Percentiles rank a stretch among this genome's conserved stretches.
Evolutionary conservation across 2,329 filamentous ascomycete genomes (phyloP).

Genomic region (Endocalyx cinctus): DNA sequence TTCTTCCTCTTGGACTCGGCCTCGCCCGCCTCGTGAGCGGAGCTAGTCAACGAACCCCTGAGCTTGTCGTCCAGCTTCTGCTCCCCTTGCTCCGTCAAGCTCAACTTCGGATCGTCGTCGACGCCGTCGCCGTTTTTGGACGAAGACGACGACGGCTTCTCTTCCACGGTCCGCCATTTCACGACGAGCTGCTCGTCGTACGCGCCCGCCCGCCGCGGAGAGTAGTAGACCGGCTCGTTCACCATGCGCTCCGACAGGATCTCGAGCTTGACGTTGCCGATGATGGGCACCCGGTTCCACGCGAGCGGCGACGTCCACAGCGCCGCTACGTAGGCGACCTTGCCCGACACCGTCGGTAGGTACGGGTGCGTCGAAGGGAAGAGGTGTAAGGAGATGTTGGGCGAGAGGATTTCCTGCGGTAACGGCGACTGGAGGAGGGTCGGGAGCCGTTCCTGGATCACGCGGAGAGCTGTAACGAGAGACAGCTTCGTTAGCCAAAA

Average conservation of each 20-base stretch:
- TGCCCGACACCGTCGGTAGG: constrained; percentile 86
- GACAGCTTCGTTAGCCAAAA: too few species aligned
- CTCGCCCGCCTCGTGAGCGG: constrained; percentile 51
- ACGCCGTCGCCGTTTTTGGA: constrained; percentile 31
- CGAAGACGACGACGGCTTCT: constrained; percentile 36
- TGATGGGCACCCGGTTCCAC: constrained; percentile 87
- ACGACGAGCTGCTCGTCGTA: constrained; percentile 80
- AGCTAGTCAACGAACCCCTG: constrained; percentile 30
- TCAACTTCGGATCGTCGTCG: too few species aligned
- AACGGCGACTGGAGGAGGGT: constrained; percentile 62
- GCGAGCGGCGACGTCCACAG: constrained; percentile 94
- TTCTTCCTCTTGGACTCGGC: too few species aligned
- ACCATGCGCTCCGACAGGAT: constrained; percentile 89
- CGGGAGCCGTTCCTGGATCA: constrained; percentile 63
- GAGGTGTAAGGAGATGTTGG: constrained; percentile 66
- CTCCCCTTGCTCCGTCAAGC: constrained; percentile 23
- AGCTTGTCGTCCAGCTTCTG: constrained; percentile 31
- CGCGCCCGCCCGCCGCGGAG: constrained; percentile 47
- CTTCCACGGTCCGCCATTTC: constrained; percentile 77
- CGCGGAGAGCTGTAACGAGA: constrained; percentile 51
- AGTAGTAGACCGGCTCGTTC: constrained; percentile 46
- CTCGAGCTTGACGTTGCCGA: constrained; percentile 83
- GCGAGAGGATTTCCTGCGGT: constrained; percentile 71
- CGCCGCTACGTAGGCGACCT: constrained; percentile 86
- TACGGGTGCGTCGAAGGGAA: constrained; percentile 77